A percentile compares a stretch with the other conserved stretches of the same genome.
These are phyloP conservation scores for Sporothrix mexicana DNA, from an alignment of 2,329 filamentous ascomycete genomes.

Conservation along the genomic window DNA sequence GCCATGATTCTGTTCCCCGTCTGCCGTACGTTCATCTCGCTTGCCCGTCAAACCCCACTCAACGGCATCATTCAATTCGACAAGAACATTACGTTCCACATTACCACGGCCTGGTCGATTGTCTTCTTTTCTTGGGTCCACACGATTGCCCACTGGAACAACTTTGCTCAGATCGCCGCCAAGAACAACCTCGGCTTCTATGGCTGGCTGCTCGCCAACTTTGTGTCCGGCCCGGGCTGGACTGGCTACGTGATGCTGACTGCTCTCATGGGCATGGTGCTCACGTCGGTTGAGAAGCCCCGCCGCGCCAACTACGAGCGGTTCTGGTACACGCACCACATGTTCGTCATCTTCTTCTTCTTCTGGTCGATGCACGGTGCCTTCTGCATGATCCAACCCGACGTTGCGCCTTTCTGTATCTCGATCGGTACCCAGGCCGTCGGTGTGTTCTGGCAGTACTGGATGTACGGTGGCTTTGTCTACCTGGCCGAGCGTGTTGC, in stretches of 20 bases:
- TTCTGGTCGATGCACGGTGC: constrained; percentile 91
- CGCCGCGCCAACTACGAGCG: constrained; percentile 83
- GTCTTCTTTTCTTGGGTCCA: constrained; percentile 89
- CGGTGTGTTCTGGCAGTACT: constrained; percentile 89
- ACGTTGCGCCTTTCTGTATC: constrained; percentile 78
- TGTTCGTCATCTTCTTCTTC: constrained; percentile 86
- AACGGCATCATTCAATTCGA: constrained; percentile 89
- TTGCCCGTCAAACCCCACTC: constrained; percentile 78
- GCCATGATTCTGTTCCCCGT: constrained; percentile 81
- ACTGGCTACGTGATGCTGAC: constrained; percentile 85
- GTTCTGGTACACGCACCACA: constrained; percentile 90
- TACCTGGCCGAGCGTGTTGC: constrained; percentile 82
- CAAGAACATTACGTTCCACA: constrained; percentile 90
- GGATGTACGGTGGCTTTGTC: constrained; percentile 80
- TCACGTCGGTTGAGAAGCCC: constrained; percentile 78
- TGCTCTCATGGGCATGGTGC: constrained; percentile 76
- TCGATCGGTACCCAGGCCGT: constrained; percentile 68
- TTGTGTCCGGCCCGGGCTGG: constrained; percentile 82
- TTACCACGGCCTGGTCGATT: constrained; percentile 83
- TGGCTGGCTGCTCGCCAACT: constrained; percentile 78
- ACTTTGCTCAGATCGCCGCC: constrained; percentile 76
- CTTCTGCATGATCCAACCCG: constrained; percentile 89
- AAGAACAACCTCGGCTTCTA: constrained; percentile 79
- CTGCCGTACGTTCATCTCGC: constrained; percentile 82
- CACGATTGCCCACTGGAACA: constrained; percentile 86